A percentile compares a stretch with the other conserved stretches of the same genome.
Conservation (phyloP, 2,329 filamentous ascomycete species). For the Fusarium brevicatenulatum region DNA sequence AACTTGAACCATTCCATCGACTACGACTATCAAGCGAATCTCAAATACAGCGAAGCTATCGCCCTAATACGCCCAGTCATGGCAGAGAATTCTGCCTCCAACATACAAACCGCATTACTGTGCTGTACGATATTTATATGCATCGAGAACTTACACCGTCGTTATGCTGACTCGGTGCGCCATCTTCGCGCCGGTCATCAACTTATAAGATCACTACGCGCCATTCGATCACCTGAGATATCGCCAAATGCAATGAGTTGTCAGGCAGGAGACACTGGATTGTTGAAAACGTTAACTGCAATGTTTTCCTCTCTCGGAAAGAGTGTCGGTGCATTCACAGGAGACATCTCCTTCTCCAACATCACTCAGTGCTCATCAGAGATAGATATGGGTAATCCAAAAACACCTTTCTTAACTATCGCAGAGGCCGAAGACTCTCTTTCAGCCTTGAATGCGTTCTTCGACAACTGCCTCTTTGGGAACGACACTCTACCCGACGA, state of each 20-base stretch:
- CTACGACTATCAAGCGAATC: slow-evolving; percentile 19
- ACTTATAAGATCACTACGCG: slow-evolving; percentile 17
- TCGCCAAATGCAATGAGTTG: neutral
- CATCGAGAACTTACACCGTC: slow-evolving; percentile 35
- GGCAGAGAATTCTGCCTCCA: slow-evolving; percentile 7
- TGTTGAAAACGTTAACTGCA: slow-evolving; percentile 20
- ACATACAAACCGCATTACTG: slow-evolving; percentile 29
- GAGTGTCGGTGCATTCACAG: slow-evolving; percentile 28
- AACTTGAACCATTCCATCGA: neutral
- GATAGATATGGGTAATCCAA: slow-evolving; percentile 2
- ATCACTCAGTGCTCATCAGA: slow-evolving; percentile 4
- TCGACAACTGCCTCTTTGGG: neutral
- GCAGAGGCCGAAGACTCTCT: slow-evolving; percentile 8
- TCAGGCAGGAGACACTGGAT: neutral
- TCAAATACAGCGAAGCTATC: slow-evolving; percentile 40
- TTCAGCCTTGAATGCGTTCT: neutral
- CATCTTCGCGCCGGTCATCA: slow-evolving; percentile 34
- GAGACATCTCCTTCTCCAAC: slow-evolving; percentile 26
- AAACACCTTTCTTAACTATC: slow-evolving; percentile 15
- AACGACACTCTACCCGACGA: neutral
- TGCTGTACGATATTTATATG: slow-evolving; percentile 42
- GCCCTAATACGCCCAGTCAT: slow-evolving; percentile 31
- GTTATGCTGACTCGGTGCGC: slow-evolving; percentile 36
- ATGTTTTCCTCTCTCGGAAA: slow-evolving; percentile 32
- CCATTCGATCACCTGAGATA: neutral